These are phyloP conservation scores for Haematococcus lacustris DNA, from an alignment of 139 green algal species.

Conservation along the genomic window DNA sequence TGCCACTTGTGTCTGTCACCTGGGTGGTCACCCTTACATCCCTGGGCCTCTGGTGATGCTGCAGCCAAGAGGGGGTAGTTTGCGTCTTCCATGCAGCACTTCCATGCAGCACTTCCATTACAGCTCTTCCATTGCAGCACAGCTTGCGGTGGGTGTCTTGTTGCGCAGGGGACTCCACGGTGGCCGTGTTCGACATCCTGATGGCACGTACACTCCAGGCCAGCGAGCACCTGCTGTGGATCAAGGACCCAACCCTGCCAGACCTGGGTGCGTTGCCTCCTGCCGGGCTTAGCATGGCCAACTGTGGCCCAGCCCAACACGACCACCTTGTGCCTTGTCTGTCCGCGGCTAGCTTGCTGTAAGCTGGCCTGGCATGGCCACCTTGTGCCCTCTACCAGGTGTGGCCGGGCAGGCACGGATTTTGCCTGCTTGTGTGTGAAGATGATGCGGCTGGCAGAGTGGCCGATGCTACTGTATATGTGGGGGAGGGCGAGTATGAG, in stretches of 20 bases:
- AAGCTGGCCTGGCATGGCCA: background rate
- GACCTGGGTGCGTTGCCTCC: constrained; percentile 39
- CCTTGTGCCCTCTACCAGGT: background rate
- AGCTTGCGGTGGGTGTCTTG: background rate
- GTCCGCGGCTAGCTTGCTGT: background rate
- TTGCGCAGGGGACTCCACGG: constrained; percentile 3
- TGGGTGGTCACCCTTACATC: no score
- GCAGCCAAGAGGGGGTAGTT: no score
- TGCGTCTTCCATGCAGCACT: no score
- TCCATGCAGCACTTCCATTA: no score
- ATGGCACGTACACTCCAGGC: constrained; percentile 62
- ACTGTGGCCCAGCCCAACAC: no score
- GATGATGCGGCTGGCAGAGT: background rate
- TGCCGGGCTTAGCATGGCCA: background rate
- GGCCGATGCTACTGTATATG: no score
- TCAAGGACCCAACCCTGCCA: constrained; percentile 44
- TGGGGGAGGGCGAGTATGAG: no score
- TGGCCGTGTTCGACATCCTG: constrained; percentile 64
- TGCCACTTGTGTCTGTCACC: no score
- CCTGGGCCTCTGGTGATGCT: no score
- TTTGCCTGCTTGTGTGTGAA: background rate
- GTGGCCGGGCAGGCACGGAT: background rate
- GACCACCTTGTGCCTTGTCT: no score
- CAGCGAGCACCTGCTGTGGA: constrained; percentile 74
- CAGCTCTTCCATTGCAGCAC: no score